Conservation (phyloP, 352 stramenopile genomes). For the Phytophthora tentaculata region DNA sequence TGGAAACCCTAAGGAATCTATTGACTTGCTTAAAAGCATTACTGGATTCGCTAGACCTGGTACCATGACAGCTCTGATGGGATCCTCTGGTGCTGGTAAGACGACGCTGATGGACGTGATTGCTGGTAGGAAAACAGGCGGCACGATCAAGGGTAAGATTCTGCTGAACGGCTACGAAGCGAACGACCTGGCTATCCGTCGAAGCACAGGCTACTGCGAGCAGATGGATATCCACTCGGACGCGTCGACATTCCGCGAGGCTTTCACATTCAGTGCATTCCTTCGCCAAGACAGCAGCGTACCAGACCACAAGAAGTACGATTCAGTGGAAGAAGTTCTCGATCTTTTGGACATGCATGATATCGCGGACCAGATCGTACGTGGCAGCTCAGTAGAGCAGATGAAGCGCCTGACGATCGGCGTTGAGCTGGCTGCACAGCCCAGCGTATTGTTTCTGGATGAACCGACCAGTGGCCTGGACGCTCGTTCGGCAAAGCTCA, state of each 20-base stretch:
- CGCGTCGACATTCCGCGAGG: constrained; percentile 85
- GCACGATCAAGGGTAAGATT: constrained; percentile 67
- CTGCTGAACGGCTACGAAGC: constrained; percentile 47
- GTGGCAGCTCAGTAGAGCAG: constrained; percentile 48
- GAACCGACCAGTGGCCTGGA: constrained; percentile 85
- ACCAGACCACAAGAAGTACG: constrained; percentile 35
- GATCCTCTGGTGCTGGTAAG: constrained; percentile 77
- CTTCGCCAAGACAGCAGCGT: constrained; percentile 54
- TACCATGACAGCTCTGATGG: constrained; percentile 90
- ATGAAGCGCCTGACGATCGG: constrained; percentile 59
- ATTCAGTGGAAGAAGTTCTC: constrained; percentile 43
- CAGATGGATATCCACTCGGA: constrained; percentile 90
- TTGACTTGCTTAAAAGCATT: constrained; percentile 73
- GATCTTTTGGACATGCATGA: constrained; percentile 79
- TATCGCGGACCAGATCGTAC: constrained; percentile 72
- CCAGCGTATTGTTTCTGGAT: constrained; percentile 80
- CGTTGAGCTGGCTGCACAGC: constrained; percentile 75
- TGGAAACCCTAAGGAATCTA: constrained; percentile 41
- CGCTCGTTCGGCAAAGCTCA: constrained; percentile 70
- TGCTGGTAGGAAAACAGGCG: constrained; percentile 67
- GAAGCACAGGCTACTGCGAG: constrained; percentile 53
- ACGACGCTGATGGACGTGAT: constrained; percentile 94
- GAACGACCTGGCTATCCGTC: constrained; percentile 45
- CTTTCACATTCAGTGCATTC: constrained; percentile 87
- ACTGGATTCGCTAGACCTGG: constrained; percentile 50